These are phyloP conservation scores for Cryptococcus sp. DNA, from an alignment of 1,284 basidiomycete species.

Conservation along the genomic window DNA sequence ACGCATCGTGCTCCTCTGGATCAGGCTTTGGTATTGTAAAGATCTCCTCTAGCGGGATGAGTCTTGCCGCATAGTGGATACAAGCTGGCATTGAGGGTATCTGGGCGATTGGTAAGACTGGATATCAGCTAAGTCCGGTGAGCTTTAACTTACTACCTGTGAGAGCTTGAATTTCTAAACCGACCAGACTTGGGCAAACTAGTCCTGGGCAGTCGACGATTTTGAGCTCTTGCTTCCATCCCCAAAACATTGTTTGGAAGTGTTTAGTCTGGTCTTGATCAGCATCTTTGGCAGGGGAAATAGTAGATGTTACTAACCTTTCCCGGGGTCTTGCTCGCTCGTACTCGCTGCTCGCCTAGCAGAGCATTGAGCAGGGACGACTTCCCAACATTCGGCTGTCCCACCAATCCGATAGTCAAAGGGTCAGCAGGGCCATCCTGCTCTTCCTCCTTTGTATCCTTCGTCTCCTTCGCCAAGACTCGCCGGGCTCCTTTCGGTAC, in stretches of 20 bases:
- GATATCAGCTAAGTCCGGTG: background rate
- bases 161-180: conserved; percentile 70
- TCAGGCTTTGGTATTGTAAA: conserved; percentile 52
- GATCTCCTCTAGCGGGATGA: conserved; percentile 73
- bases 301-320: conserved; percentile 52
- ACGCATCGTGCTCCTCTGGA: conserved; percentile 45
- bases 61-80: conserved; percentile 62
- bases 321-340: conserved; percentile 83
- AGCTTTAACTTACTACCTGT: conserved; percentile 27
- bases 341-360: conserved; percentile 73
- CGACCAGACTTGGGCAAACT: conserved; percentile 71
- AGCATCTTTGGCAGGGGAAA: conserved; percentile 1
- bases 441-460: conserved; percentile 28
- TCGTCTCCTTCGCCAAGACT: conserved; percentile 30
- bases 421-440: conserved; percentile 50
- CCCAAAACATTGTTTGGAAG: conserved; percentile 85
- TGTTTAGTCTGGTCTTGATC: conserved; percentile 71
- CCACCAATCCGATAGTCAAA: conserved; percentile 77
- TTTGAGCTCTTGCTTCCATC: conserved; percentile 62
- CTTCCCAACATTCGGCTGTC: conserved; percentile 94
- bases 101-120: conserved; percentile 82
- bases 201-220: conserved; percentile 82
- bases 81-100: conserved; percentile 75
- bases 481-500: conserved; percentile 47
- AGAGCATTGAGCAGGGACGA: conserved; percentile 85